Evolutionary conservation across 495 filamentous ascomycete genomes (phyloP).

Genomic region (Aspergillus hancockii): DNA sequence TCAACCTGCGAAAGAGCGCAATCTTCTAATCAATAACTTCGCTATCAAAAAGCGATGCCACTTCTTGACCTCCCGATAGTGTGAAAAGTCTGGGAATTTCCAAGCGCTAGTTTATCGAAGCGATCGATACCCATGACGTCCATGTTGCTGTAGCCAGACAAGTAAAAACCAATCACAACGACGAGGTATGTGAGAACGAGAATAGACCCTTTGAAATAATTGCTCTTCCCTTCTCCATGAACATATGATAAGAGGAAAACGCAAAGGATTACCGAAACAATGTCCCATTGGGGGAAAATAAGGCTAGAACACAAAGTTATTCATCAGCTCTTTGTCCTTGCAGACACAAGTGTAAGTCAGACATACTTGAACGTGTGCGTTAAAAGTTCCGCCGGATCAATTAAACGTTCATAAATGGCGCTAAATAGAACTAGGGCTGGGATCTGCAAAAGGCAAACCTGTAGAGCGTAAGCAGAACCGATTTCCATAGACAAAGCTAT

Average conservation of each 20-base stretch:
- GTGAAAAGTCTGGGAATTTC: conserved; percentile 39
- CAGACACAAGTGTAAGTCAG: background rate
- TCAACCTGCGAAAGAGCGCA: background rate
- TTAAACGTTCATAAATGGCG: conserved; percentile 56
- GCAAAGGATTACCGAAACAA: conserved; percentile 96
- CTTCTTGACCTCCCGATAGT: conserved; percentile 38
- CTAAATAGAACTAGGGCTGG: conserved; percentile 91
- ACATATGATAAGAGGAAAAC: conserved; percentile 97
- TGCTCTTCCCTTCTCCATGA: conserved; percentile 92
- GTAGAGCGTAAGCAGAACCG: conserved; percentile 93
- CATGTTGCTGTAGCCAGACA: conserved; percentile 72
- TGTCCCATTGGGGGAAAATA: conserved; percentile 98
- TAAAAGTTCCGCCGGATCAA: conserved; percentile 59
- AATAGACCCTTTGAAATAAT: conserved; percentile 79
- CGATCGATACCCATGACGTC: conserved; percentile 60
- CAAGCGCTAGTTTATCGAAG: conserved; percentile 69
- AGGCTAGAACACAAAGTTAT: conserved; percentile 51
- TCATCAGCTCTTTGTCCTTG: background rate
- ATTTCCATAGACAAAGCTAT: conserved; percentile 99
- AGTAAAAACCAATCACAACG: conserved; percentile 88
- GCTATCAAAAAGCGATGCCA: conserved; percentile 33
- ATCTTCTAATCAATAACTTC: background rate
- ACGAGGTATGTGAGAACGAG: conserved; percentile 92
- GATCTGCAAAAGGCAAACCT: conserved; percentile 96
- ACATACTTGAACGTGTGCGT: conserved; percentile 78